Evolutionary conservation across 2,329 filamentous ascomycete genomes (phyloP).

Genomic region (Fusarium continuum): DNA sequence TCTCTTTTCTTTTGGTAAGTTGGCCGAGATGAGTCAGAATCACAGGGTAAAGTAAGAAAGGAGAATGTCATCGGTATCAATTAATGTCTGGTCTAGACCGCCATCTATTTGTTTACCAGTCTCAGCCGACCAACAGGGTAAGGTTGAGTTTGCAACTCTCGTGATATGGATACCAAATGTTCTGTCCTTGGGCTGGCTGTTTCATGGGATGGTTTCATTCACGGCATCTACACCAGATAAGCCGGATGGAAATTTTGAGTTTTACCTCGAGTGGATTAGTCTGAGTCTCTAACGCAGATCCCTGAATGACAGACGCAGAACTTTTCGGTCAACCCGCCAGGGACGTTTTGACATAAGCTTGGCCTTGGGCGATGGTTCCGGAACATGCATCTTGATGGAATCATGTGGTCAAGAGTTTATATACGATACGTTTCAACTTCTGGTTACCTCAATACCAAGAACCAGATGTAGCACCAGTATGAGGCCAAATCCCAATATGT

Average conservation of each 20-base stretch:
- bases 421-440: neutral
- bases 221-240: conserved; percentile 5
- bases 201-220: conserved; percentile 19
- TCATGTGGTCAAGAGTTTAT: conserved; percentile 7
- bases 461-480: neutral
- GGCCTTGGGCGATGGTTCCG: conserved; percentile 10
- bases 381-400: neutral
- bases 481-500: neutral
- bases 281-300: conserved; percentile 24
- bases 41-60: neutral
- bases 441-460: neutral
- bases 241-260: conserved; percentile 1
- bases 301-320: conserved; percentile 16
- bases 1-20: conserved; percentile 10
- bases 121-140: neutral
- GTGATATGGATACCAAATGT: conserved; percentile 3
- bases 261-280: conserved; percentile 29
- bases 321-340: conserved; percentile 4
- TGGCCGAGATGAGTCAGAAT: conserved; percentile 2
- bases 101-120: neutral
- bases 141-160: conserved; percentile 10
- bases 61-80: neutral
- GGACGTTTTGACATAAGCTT: neutral
- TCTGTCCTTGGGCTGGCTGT: conserved; percentile 9
- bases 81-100: neutral